Evolutionary conservation across 2,329 filamentous ascomycete genomes (phyloP).

Genomic region (Phyllosticta ampelicida): DNA sequence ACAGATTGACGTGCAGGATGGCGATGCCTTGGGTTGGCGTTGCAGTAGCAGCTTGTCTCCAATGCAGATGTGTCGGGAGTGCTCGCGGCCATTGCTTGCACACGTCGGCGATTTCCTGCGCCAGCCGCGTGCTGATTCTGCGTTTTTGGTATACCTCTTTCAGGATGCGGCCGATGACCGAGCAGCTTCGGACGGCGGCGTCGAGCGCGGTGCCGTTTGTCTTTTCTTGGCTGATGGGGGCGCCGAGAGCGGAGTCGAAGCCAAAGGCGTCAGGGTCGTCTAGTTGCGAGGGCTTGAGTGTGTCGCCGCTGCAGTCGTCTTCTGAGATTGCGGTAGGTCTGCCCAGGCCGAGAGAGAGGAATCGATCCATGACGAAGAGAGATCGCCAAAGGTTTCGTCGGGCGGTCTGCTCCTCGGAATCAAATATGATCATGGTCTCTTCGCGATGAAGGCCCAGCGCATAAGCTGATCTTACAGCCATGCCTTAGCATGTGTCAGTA

Average conservation of each 20-base stretch:
- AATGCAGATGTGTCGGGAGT: slow-evolving; percentile 40
- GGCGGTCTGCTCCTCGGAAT: slow-evolving; percentile 33
- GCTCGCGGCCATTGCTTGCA: slow-evolving; percentile 43
- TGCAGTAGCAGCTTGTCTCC: slow-evolving; percentile 37
- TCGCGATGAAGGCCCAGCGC: slow-evolving; percentile 52
- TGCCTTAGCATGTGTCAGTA: slow-evolving; percentile 31
- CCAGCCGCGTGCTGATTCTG: slow-evolving; percentile 47
- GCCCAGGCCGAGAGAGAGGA: slow-evolving; percentile 52
- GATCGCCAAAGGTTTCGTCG: slow-evolving; percentile 54
- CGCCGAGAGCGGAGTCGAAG: slow-evolving; percentile 17
- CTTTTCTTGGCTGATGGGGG: slow-evolving; percentile 19
- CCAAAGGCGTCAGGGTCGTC: slow-evolving; percentile 18
- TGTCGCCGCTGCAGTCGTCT: slow-evolving; percentile 48
- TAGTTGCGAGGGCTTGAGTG: slow-evolving; percentile 21
- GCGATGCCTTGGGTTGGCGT: slow-evolving; percentile 44
- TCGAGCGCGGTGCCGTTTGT: slow-evolving; percentile 38
- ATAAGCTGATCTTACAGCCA: slow-evolving; percentile 53
- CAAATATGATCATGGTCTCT: slow-evolving; percentile 47
- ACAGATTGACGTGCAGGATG: slow-evolving; percentile 51
- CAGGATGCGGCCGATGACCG: slow-evolving; percentile 48
- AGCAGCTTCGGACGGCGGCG: slow-evolving; percentile 47
- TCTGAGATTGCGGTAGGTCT: slow-evolving; percentile 52
- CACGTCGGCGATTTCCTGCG: slow-evolving; percentile 46
- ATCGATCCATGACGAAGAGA: slow-evolving; percentile 53
- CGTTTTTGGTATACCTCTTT: slow-evolving; percentile 49